A percentile compares a stretch with the other conserved stretches of the same genome.
Evolutionary conservation across 441 rosid species (phyloP).

Genomic region (Adansonia grandidieri): DNA sequence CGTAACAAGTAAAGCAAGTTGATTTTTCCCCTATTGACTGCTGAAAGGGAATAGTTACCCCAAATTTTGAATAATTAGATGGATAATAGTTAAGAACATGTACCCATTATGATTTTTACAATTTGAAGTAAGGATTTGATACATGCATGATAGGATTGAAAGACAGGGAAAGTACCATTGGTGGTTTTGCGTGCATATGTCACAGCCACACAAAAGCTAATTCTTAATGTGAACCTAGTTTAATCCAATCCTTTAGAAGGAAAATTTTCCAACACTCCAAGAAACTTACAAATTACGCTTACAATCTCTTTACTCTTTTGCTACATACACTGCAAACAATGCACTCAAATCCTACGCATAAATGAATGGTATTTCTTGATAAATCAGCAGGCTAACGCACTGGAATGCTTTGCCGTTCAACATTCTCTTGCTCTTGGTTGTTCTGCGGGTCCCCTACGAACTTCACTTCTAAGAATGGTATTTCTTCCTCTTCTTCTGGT

Average conservation of each 20-base stretch:
- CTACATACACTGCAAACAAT: neutral
- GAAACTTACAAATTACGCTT: too few species aligned
- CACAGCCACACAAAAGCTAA: neutral
- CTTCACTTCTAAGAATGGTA: slow-evolving; percentile 9
- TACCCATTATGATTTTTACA: neutral
- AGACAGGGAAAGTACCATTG: slow-evolving; percentile 14
- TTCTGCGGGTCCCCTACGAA: neutral
- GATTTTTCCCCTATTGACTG: slow-evolving; percentile 14
- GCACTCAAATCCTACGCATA: neutral
- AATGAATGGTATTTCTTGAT: neutral
- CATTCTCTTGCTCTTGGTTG: neutral
- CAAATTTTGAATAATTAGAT: slow-evolving; percentile 23
- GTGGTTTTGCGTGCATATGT: neutral
- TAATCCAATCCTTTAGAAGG: neutral
- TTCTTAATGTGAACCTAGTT: neutral
- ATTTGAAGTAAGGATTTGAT: slow-evolving; percentile 8
- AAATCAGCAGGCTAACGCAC: neutral
- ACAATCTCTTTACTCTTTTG: too few species aligned
- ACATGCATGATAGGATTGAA: slow-evolving; percentile 11
- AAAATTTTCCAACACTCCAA: too few species aligned
- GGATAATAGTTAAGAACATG: neutral
- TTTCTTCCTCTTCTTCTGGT: slow-evolving; percentile 12
- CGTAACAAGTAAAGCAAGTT: slow-evolving; percentile 58
- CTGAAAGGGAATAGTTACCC: slow-evolving; percentile 15
- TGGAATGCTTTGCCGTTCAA: neutral